Base-by-base conservation (phyloP, 495 filamentous ascomycete genomes). In the Penicillium dipodomyicola region DNA sequence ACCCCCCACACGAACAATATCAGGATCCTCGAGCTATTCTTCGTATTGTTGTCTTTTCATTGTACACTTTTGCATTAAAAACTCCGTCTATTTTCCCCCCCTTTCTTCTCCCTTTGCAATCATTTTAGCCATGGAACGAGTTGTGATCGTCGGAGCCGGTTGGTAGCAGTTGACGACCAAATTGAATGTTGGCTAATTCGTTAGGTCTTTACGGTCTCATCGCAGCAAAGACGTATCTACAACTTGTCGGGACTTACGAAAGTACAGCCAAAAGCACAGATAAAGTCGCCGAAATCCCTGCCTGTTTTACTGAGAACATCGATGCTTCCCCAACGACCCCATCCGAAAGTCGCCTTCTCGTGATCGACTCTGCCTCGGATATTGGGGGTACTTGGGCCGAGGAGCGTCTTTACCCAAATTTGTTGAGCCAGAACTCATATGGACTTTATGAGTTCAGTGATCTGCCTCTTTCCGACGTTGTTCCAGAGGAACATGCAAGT, bases 351-450 rank as follows among this genome's bases (percentile, higher is more conserved):
- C 42, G 47, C 17, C 49, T 74, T 6, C 58, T 79, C 0, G 62
- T 86, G 12, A 61, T 84, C 33, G 84, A 87, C 20, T 67, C 74
- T 1, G 72, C 67, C 0, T 63, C 72, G 0, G 72, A 77, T 5
- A 68, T 89, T 19, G 87, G 87, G 10, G 87, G 87, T n/a, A 80
- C 80, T 44, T 90, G 86, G 87, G 74, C 78, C 12, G 65, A 77
- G 25, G 67, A 82, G 14, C 69, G 82, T 0, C 72, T 88, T 12
- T 88, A 87, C 55, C 83, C 85, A 6, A 72, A 71, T 27, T 57
- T 73, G 2, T 62, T 68, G 3, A 71, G 68, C 20, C 70, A 74
- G 48, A 69, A 70, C 29, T 66, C 68, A 4, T 67, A 74, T 39
- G 71, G 70, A 1, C 57, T 72, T 8, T 74, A 73, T 51, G 71